phyloP scores from a whole-genome alignment of 1,139 yeast species.

The Arxiozyma telluris region DNA sequence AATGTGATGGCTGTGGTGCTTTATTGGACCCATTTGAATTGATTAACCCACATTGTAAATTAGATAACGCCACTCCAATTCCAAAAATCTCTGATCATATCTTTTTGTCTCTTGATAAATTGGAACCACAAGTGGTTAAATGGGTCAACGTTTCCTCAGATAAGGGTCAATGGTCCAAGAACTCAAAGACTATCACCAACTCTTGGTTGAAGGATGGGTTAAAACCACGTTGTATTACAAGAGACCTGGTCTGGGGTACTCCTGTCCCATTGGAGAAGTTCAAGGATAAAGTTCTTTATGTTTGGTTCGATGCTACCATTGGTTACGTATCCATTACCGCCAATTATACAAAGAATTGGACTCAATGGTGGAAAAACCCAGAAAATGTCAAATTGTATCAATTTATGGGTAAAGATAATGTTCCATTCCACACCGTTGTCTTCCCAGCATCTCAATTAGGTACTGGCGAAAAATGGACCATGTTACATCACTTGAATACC shows the following conservation, averaged over 20 bases:
- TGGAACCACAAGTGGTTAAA: slow-evolving; percentile 60
- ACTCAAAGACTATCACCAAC: slow-evolving; percentile 76
- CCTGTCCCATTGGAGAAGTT: slow-evolving; percentile 85
- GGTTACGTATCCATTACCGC: slow-evolving; percentile 97
- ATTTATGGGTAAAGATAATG: slow-evolving; percentile 99
- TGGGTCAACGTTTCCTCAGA: slow-evolving; percentile 66
- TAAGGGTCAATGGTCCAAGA: slow-evolving; percentile 85
- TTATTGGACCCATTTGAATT: slow-evolving; percentile 87
- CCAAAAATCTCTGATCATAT: slow-evolving; percentile 78
- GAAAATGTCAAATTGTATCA: slow-evolving; percentile 80
- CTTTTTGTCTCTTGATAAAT: slow-evolving; percentile 71
- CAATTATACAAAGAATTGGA: slow-evolving; percentile 73
- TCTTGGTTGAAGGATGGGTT: slow-evolving; percentile 94
- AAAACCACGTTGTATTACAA: slow-evolving; percentile 89
- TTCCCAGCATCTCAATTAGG: slow-evolving; percentile 92
- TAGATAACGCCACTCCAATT: slow-evolving; percentile 75
- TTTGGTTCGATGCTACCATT: slow-evolving; percentile 97
- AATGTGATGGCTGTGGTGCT: slow-evolving; percentile 93
- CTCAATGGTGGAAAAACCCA: slow-evolving; percentile 90
- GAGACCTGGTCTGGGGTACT: slow-evolving; percentile 97
- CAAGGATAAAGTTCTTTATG: slow-evolving; percentile 85
- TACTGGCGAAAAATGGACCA: slow-evolving; percentile 82
- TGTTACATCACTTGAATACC: slow-evolving; percentile 81
- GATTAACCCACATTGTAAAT: slow-evolving; percentile 88
- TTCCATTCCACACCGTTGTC: slow-evolving; percentile 96